phyloP scores from a whole-genome alignment of 306 rosid genomes.

The Styphnolobium japonicum region DNA sequence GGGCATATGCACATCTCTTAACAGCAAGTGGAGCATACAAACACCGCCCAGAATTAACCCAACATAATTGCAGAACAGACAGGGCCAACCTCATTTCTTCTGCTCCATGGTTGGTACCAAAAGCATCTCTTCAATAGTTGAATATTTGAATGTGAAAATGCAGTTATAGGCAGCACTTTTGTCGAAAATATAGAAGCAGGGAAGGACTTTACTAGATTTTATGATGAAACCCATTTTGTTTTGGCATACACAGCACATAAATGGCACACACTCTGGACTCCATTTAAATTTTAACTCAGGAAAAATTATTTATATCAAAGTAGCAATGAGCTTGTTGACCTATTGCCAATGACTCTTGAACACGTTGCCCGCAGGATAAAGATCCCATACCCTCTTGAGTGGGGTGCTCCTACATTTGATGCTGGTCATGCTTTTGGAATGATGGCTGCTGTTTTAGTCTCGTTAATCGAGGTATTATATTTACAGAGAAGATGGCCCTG shows the following conservation, averaged over 20 bases:
- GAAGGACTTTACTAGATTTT: not conserved
- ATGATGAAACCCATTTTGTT: not conserved
- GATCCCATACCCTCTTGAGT: conserved; percentile 93
- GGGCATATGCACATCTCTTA: conserved; percentile 99
- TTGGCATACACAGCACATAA: not conserved
- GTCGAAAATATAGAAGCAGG: not conserved
- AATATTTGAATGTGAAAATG: not conserved
- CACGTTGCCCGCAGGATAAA: conserved; percentile 63
- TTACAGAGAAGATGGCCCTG: not conserved
- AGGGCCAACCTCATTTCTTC: conserved; percentile 85
- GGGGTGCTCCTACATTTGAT: conserved; percentile 98
- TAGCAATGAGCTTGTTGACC: not conserved
- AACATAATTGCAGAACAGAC: conserved; percentile 84
- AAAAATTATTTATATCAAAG: not conserved
- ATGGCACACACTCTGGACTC: not conserved
- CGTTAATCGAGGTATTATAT: conserved; percentile 80
- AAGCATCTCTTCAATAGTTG: not conserved
- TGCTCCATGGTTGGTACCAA: conserved; percentile 84
- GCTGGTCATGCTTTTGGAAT: conserved; percentile 93
- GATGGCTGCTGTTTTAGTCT: conserved; percentile 97
- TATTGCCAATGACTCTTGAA: conserved; percentile 23
- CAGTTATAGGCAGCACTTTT: not conserved
- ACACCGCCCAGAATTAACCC: conserved; percentile 76
- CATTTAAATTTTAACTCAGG: not conserved
- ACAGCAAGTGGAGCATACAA: conserved; percentile 95